Evolutionary conservation across 495 filamentous ascomycete genomes (phyloP).

Genomic region (Aspergillus biplanus): DNA sequence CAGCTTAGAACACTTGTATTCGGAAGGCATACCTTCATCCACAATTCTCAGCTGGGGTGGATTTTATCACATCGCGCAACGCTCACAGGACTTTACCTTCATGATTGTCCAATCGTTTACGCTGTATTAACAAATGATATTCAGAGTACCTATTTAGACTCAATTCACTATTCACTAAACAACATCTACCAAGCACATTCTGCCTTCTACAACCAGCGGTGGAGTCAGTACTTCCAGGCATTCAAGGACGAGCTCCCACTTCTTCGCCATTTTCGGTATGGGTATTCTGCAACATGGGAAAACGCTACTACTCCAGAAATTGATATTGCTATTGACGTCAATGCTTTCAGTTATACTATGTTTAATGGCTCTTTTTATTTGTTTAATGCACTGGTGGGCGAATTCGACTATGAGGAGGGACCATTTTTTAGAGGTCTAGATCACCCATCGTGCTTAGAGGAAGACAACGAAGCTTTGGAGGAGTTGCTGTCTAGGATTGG

Average conservation of each 20-base stretch:
- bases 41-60: slow-evolving; percentile 30
- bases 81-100: slow-evolving; percentile 24
- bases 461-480: too few species aligned
- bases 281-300: background rate
- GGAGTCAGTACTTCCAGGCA: slow-evolving; percentile 23
- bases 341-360: slow-evolving; percentile 13
- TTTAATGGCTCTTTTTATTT: background rate
- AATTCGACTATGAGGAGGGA: too few species aligned
- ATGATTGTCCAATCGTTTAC: slow-evolving; percentile 23
- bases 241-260: slow-evolving; percentile 17
- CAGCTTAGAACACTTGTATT: slow-evolving; percentile 25
- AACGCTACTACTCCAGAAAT: slow-evolving; percentile 9
- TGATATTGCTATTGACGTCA: slow-evolving; percentile 8
- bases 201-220: slow-evolving; percentile 20
- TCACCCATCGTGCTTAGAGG: too few species aligned
- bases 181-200: background rate
- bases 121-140: slow-evolving; percentile 2
- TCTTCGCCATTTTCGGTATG: slow-evolving; percentile 23
- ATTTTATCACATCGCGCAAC: slow-evolving; percentile 24
- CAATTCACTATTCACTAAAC: background rate
- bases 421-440: too few species aligned
- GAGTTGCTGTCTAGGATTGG: too few species aligned
- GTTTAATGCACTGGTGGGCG: background rate
- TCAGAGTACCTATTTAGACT: background rate
- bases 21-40: slow-evolving; percentile 25